Evolutionary conservation across 768 basidiomycete species (phyloP), one percentile per base, ranked within the genome.

Genomic region (Phlebiopsis gigantea): DNA sequence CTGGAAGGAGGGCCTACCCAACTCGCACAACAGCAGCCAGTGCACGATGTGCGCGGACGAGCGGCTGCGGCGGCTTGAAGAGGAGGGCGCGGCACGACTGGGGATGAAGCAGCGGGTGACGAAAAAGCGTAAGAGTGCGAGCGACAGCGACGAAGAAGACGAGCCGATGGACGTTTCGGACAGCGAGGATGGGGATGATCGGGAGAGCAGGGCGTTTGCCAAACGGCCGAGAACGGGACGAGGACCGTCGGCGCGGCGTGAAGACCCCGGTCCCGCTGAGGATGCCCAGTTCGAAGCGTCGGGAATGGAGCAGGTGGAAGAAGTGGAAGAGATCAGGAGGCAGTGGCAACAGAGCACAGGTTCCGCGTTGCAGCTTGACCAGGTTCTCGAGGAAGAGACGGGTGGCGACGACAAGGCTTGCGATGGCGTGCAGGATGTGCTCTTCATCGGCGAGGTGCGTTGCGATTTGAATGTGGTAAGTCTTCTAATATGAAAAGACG

Each of bases 381-480:
- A 49, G 10, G 24, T 57, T 19, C 29, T 48, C 10, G 51, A 58
- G 30, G 44, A 28, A 12, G 50, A 46, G 57, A 54, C 9, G 21
- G 29, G 7, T 5, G 46, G 19, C 25, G 30, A 39, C 29, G 29
- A 47, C 14, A 12, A 25, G 5, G 12, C 28, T 28, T 87, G 87
- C 53, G 66, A 71, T 30, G 85, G 86, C 1, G 74, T 85, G 6
- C 69, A 69, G 56, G 87, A 88, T 62, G 77, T 84, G 41, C 70
- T 87, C 25, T 66, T 88, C 59, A 79, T 79, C 14, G 87, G 86
- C 53, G 76, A 79, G 69, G 83, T 84, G 53, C 58, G 72, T 65
- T 22, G n/a, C 48, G 31, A 21, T n/a, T 25, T 39, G 19, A 24
- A n/a, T 19, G 46, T 19, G 45, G n/a, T n/a, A n/a, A 7, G 8